These are phyloP conservation scores for Naganishia randhawae DNA, from an alignment of 768 basidiomycete species.

Conservation along the genomic window DNA sequence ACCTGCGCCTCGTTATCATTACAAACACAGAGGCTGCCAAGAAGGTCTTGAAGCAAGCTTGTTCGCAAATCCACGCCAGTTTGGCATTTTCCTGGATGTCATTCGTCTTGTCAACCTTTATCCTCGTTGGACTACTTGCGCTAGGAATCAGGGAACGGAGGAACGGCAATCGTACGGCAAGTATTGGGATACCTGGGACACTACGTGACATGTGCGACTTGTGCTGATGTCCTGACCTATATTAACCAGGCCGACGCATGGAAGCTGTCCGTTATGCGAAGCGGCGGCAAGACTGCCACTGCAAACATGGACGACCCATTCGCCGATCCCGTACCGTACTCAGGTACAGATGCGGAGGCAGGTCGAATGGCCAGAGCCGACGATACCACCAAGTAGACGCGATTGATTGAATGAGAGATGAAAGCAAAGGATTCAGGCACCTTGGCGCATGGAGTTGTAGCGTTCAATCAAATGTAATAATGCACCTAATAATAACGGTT, in stretches of 20 bases:
- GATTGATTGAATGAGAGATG: neutral
- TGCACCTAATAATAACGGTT: too few species aligned
- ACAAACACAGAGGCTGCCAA: constrained; percentile 22
- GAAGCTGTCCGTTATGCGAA: neutral
- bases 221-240: neutral
- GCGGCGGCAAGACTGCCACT: neutral
- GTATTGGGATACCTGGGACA: neutral
- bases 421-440: too few species aligned
- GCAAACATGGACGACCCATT: neutral
- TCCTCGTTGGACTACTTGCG: neutral
- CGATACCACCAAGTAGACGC: neutral
- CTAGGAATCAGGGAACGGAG: constrained; percentile 5
- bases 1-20: neutral
- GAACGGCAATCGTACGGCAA: constrained; percentile 2
- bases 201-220: neutral
- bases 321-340: neutral
- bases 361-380: neutral
- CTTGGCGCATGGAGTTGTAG: too few species aligned
- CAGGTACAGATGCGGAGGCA: neutral
- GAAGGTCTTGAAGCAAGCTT: constrained; percentile 37
- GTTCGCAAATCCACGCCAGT: constrained; percentile 36
- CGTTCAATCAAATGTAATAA: too few species aligned
- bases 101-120: constrained; percentile 31
- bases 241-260: constrained; percentile 10
- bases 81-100: constrained; percentile 42